These are phyloP conservation scores for Colletotrichum lupini DNA, from an alignment of 2,329 filamentous ascomycete species.

Conservation along the genomic window DNA sequence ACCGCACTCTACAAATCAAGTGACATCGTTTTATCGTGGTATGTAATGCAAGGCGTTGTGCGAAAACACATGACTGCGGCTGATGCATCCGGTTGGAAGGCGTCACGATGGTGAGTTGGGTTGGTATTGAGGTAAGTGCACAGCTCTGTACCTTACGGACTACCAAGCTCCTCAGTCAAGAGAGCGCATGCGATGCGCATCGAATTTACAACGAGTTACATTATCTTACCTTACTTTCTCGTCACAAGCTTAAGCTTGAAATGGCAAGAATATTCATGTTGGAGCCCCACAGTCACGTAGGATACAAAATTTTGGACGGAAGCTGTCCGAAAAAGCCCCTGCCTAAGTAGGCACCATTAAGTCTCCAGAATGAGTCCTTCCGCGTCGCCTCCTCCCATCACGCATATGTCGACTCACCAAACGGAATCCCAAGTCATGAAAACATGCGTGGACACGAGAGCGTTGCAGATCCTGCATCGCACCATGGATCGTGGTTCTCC, in stretches of 20 bases:
- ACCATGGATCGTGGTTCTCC: neutral
- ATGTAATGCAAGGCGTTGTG: neutral
- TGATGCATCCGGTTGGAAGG: neutral
- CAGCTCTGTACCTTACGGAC: neutral
- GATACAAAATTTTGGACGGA: neutral
- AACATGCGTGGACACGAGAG: neutral
- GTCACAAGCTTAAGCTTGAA: neutral
- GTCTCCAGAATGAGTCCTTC: neutral
- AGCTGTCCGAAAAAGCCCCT: neutral
- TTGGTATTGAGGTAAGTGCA: neutral
- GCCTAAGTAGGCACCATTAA: neutral
- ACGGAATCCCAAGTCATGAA: neutral
- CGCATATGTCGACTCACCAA: neutral
- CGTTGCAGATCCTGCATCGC: conserved; percentile 6
- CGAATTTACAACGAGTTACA: no score
- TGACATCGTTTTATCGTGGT: neutral
- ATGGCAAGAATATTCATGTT: no score
- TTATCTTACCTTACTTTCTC: no score
- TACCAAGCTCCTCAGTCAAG: no score
- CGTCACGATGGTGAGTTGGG: neutral
- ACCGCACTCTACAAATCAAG: neutral
- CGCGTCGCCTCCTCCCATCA: neutral
- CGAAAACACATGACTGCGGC: neutral
- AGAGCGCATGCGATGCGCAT: no score
- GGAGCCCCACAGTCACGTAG: neutral